These are phyloP conservation scores for Lathyrus tuberosus DNA, from an alignment of 306 rosid genomes.

Conservation along the genomic window DNA sequence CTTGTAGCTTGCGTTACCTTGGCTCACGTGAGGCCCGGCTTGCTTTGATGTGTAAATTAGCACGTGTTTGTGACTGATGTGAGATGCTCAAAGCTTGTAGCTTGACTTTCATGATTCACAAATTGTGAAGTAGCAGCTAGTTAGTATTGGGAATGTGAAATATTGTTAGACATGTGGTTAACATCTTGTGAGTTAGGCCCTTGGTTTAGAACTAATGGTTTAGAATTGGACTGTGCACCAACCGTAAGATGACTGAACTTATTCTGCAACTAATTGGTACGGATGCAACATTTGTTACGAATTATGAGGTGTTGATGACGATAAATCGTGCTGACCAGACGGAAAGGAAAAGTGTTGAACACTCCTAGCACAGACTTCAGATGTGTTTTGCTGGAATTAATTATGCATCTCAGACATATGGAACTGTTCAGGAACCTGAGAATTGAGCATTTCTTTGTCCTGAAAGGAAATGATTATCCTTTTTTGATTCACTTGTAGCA, in stretches of 20 bases:
- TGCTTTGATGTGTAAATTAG: no score
- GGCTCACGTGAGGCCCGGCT: no score
- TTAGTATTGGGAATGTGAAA: no score
- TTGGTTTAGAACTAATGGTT: conserved; percentile 44
- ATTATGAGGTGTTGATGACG: conserved; percentile 64
- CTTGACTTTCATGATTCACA: no score
- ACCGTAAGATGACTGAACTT: conserved; percentile 63
- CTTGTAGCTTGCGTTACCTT: no score
- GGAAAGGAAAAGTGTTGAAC: conserved; percentile 60
- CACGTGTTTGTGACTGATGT: no score
- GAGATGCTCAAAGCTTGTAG: no score
- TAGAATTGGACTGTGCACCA: conserved; percentile 70
- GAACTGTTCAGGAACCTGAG: conserved; percentile 66
- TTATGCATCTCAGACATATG: conserved; percentile 69
- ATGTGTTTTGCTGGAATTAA: conserved; percentile 70
- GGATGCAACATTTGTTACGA: conserved; percentile 59
- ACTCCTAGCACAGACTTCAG: conserved; percentile 59
- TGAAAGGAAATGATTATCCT: no score
- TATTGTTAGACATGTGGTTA: conserved; percentile 37
- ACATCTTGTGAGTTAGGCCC: conserved; percentile 50
- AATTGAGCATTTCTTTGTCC: conserved; percentile 31
- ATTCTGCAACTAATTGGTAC: conserved; percentile 55
- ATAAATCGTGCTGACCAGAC: conserved; percentile 60
- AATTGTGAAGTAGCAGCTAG: no score
- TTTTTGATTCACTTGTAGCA: no score